Evolutionary conservation across 306 rosid species (phyloP).

Genomic region (Medicago truncatula): MtrunA17r5.0-ANR NC_053049.1:31055001-31055500

Average conservation of each 20-base stretch:
- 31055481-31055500: too few relatives aligned
- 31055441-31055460: too few relatives aligned
- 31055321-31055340: constrained; percentile 71
- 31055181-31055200: neutral
- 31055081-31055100: too few relatives aligned
- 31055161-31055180: neutral
- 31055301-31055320: constrained; percentile 45
- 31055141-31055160: neutral
- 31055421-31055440: too few relatives aligned
- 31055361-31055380: constrained; percentile 21
- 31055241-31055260: neutral
- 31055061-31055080: constrained; percentile 38
- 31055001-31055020: neutral
- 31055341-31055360: constrained; percentile 53
- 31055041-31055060: constrained; percentile 45
- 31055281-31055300: constrained; percentile 41
- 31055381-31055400: neutral
- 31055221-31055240: neutral
- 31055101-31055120: too few relatives aligned
- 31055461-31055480: too few relatives aligned
- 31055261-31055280: constrained; percentile 61
- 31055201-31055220: neutral
- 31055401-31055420: too few relatives aligned
- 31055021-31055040: constrained; percentile 48
- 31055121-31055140: neutral